phyloP scores from a whole-genome alignment of 1,284 basidiomycete species.

The Irpex sp. region DNA sequence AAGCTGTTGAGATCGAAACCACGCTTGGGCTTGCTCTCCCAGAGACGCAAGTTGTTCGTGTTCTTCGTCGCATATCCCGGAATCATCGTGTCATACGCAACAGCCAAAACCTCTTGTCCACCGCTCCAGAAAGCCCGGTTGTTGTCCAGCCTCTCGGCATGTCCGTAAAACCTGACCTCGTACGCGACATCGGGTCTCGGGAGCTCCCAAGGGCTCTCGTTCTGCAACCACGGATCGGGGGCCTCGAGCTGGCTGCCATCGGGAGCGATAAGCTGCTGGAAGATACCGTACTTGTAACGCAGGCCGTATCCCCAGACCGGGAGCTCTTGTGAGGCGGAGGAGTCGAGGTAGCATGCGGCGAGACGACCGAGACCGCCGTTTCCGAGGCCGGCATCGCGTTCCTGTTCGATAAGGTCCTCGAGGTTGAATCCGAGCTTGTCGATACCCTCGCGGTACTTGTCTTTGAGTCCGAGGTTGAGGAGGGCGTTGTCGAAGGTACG shows the following conservation, averaged over 20 bases:
- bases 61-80: conserved; percentile 80
- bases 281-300: conserved; percentile 90
- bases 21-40: conserved; percentile 86
- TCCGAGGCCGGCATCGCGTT: conserved; percentile 87
- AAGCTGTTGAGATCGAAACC: conserved; percentile 92
- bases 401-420: conserved; percentile 82
- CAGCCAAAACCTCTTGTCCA: conserved; percentile 87
- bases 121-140: conserved; percentile 78
- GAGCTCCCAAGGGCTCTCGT: conserved; percentile 89
- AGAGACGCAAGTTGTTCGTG: conserved; percentile 77
- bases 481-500: conserved; percentile 77
- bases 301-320: conserved; percentile 90
- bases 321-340: conserved; percentile 76
- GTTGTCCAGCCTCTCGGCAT: conserved; percentile 65
- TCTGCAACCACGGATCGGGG: conserved; percentile 89
- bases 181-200: conserved; percentile 80
- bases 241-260: conserved; percentile 84
- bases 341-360: conserved; percentile 91
- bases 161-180: conserved; percentile 84
- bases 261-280: conserved; percentile 87
- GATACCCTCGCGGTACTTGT: conserved; percentile 66
- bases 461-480: conserved; percentile 82
- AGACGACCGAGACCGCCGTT: conserved; percentile 90
- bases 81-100: conserved; percentile 90
- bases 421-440: conserved; percentile 81